Evolutionary conservation across 1,139 yeast species (phyloP), one percentile per base, ranked within the genome.

Genomic region (Blastobotrys ciferrii): DNA sequence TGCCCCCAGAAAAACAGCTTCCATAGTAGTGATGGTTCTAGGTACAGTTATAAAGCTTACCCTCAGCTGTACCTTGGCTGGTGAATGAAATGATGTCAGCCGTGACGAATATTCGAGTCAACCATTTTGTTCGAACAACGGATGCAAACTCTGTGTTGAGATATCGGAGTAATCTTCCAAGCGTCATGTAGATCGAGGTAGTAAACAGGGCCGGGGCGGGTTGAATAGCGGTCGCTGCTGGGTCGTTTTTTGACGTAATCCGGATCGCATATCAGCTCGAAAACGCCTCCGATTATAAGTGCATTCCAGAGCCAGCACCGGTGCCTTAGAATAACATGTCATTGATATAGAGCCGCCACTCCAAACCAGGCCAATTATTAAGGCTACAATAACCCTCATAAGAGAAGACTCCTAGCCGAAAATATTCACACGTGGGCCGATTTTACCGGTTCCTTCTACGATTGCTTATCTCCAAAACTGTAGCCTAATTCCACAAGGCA

Each of bases 201-300:
- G 78, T 74, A 51, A 67, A 66, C 39, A 75, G 59, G 1, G 75
- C 66, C 2, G 80, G 78, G 0, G 78, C 74, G 23, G 75, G 60
- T 42, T 74, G 61, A 25, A 74, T 54, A 23, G 71, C 56, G 14
- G 69, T 52, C 0, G 49, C 45, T 3, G 49, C 48, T 4, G 53
- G 51, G 12, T 59, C 43, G 2, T 47, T 38, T 28, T 59, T 50
- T 3, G 71, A 65, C 2, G 57, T 39, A 17, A 60, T 48, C 52
- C 78, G 62, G 4, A 63, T 65, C 32, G 2, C 78, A 78, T 17
- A 65, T 35, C 2, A 56, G 55, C 46, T 59, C 59, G 20, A 59
- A 53, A 17, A 49, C 45, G 5, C 54, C 56, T 6, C 64, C 64
- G 5, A 56, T 32, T 31, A 54, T 30, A 32, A 61, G 48, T 3